Base-by-base conservation (phyloP, 257 asterid species). In the Solanum ossicruentum region DNA sequence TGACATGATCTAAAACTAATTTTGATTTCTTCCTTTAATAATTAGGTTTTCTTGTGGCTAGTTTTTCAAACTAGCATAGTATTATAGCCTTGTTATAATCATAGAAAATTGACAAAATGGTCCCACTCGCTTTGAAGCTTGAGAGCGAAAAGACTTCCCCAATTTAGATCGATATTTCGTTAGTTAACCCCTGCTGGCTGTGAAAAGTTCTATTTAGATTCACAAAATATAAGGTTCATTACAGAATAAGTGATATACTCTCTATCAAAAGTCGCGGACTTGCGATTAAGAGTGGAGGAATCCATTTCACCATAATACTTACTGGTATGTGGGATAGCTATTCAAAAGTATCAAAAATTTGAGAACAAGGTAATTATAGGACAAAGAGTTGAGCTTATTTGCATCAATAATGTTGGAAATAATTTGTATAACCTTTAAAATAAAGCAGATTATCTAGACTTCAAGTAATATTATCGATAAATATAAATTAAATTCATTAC, bases 241-340 rank as follows among this genome's bases (percentile, higher is more conserved):
- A 60, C n/a, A 60, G 7, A 60, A 3, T 1, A 10, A 60, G 32
- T 6, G 0, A 10, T 60, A 3, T 10, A 7, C 11, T 60, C 8
- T 60, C 5, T 60, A 60, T 60, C 15, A 60, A 0, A 60, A 70
- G 20, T 16, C 3, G 2, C 1, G 17, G 0, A 18, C 4, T 41
- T 70, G 1, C 11, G 5, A 7, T 70, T 70, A 41, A 2, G 0
- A 2, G 0, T 9, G 7, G 2, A 21, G 1, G 1, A 0, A 4
- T 10, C 0, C 1, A 41, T 70, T 3, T 12, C 78, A 39, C 4
- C 12, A 2, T 11, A 69, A 39, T 1, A 4, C 6, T 70, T 70
- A 12, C 0, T 20, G 5, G 3, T n/a, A 16, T 18, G 18, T 4
- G 28, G 2, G 0, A 70, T 36, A 9, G 4, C 26, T 7, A 41